A percentile compares a stretch with the other conserved stretches of the same genome.
These are phyloP conservation scores for Ceratobasidium papillatum DNA, from an alignment of 1,284 basidiomycete genomes.

Conservation along the genomic window DNA sequence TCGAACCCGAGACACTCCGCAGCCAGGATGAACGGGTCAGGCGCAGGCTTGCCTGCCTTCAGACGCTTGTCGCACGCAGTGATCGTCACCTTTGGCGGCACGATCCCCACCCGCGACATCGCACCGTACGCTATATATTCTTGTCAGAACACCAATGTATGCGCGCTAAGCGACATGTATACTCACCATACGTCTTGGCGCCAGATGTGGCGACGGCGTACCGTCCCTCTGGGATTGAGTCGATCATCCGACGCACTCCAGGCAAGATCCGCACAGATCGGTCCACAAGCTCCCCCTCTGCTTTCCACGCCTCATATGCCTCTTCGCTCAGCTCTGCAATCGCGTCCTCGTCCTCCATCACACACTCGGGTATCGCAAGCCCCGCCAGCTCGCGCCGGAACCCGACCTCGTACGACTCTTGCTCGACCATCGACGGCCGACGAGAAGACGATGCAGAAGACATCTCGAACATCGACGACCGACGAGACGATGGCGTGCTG, in stretches of 20 bases:
- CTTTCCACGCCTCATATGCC: slow-evolving; percentile 59
- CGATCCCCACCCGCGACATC: slow-evolving; percentile 76
- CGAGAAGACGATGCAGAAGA: slow-evolving; percentile 53
- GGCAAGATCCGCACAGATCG: slow-evolving; percentile 77
- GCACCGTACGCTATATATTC: slow-evolving; percentile 65
- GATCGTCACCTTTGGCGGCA: slow-evolving; percentile 75
- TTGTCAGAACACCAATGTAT: slow-evolving; percentile 37
- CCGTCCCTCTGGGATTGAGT: slow-evolving; percentile 70
- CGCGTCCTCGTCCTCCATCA: slow-evolving; percentile 53
- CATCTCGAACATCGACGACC: neutral
- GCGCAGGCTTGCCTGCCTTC: slow-evolving; percentile 63
- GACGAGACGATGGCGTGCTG: slow-evolving; percentile 41
- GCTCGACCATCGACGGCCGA: slow-evolving; percentile 54
- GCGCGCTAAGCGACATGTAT: slow-evolving; percentile 42
- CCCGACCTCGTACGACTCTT: slow-evolving; percentile 17
- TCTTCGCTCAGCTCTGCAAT: slow-evolving; percentile 56
- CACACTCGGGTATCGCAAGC: slow-evolving; percentile 55
- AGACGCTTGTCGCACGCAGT: slow-evolving; percentile 72
- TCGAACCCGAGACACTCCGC: slow-evolving; percentile 72
- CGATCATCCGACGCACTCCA: slow-evolving; percentile 73
- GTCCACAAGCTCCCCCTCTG: slow-evolving; percentile 69
- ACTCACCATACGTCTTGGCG: slow-evolving; percentile 72
- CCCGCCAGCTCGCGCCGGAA: slow-evolving; percentile 60
- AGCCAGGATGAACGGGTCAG: slow-evolving; percentile 79
- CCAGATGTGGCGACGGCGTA: slow-evolving; percentile 82